Conservation (phyloP, 352 stramenopile genomes). For the Phytopythium sindhum region DNA sequence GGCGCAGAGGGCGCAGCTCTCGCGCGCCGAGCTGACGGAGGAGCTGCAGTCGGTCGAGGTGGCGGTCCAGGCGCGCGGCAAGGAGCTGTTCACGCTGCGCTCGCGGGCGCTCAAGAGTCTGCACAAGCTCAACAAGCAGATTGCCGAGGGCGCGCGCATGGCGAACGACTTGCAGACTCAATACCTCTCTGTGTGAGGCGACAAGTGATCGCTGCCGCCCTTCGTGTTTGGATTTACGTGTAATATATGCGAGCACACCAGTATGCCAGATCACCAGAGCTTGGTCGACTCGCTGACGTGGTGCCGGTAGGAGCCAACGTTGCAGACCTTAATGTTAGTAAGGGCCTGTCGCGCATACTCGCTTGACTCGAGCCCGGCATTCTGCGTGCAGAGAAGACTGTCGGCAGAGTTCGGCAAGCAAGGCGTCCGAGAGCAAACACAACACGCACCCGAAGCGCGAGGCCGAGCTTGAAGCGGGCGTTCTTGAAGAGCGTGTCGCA, state of each 20-base stretch:
- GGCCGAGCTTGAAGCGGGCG: constrained; percentile 72
- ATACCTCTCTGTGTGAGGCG: background rate
- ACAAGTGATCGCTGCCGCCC: background rate
- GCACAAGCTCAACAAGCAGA: constrained; percentile 38
- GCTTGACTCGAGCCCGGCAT: constrained; percentile 59
- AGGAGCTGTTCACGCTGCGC: constrained; percentile 44
- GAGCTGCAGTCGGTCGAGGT: constrained; percentile 39
- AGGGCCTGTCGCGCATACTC: constrained; percentile 69
- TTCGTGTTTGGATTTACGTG: background rate
- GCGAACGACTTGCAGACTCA: constrained; percentile 21
- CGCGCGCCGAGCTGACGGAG: constrained; percentile 41
- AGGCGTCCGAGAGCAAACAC: background rate
- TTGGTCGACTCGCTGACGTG: constrained; percentile 49
- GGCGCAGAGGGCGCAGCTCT: constrained; percentile 38
- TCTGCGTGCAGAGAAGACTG: constrained; percentile 15
- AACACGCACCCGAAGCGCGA: constrained; percentile 51
- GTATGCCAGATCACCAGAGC: constrained; percentile 44
- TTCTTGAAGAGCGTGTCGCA: constrained; percentile 78
- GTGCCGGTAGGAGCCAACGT: constrained; percentile 66
- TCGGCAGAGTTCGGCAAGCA: background rate
- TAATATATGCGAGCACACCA: background rate
- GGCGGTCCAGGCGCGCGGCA: constrained; percentile 34
- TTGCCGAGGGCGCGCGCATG: constrained; percentile 33
- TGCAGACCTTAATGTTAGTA: constrained; percentile 62
- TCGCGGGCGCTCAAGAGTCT: constrained; percentile 49